These are phyloP conservation scores for Selaginella moellendorffii DNA, from an alignment of 75 land plant genomes.

Conservation along the genomic window DNA sequence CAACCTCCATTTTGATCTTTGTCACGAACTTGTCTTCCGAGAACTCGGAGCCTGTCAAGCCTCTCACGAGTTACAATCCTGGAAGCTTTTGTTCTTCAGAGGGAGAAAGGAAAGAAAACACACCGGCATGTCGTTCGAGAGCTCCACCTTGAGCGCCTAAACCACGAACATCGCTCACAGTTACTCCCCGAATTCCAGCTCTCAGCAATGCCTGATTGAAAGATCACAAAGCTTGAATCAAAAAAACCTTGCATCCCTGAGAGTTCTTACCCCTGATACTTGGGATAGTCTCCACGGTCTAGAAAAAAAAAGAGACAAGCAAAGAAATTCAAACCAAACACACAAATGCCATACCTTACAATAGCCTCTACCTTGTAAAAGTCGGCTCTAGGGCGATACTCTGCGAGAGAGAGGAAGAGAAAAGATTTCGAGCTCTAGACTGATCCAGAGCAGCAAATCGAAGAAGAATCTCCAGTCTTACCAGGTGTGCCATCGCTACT, in stretches of 20 bases:
- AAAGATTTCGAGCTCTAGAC: too few species aligned
- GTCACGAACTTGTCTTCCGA: constrained; percentile 67
- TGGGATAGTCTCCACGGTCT: background rate
- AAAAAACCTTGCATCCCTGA: too few species aligned
- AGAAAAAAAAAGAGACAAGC: too few species aligned
- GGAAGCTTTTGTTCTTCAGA: too few species aligned
- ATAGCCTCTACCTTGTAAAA: constrained; percentile 82
- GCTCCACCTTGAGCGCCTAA: constrained; percentile 86
- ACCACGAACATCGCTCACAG: constrained; percentile 73
- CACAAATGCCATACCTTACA: constrained; percentile 28
- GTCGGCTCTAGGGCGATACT: constrained; percentile 33
- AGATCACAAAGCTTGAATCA: too few species aligned
- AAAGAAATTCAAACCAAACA: too few species aligned
- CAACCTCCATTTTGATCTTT: constrained; percentile 78
- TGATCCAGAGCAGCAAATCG: too few species aligned
- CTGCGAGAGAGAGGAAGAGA: too few species aligned
- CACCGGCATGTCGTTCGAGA: constrained; percentile 80
- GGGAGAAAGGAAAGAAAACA: background rate
- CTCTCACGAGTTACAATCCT: too few species aligned
- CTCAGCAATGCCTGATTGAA: constrained; percentile 49
- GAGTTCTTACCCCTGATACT: background rate
- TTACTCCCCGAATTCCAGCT: constrained; percentile 78
- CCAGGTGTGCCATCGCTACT: too few species aligned
- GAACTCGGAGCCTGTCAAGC: constrained; percentile 67
- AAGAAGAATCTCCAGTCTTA: too few species aligned